Base-by-base conservation (phyloP, 2,329 filamentous ascomycete species). In the Aspergillus aculeatinus region DNA sequence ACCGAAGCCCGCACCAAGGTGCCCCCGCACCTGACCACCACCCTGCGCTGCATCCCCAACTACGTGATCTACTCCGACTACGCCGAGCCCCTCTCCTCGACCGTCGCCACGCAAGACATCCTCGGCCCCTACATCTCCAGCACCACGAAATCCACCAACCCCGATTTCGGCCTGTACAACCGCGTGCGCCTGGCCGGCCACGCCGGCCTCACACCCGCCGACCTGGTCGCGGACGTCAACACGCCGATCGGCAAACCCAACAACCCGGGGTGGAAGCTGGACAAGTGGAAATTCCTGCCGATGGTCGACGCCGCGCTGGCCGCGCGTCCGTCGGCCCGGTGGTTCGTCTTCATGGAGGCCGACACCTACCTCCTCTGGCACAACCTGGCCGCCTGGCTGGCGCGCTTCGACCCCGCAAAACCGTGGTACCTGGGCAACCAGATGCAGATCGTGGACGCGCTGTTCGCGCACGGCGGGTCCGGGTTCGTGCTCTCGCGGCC, bases 1-100 rank as follows among this genome's bases (percentile, higher is more conserved):
- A 84, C 83, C 2, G 84, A 87, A 66, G 78, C 83, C 11, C 71
- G 76, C 52, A 77, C 81, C 27, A 85, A 85, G 68, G 77, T 87
- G 2, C 82, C 83, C 2, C 71, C 79, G 3, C 84, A 86, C 65
- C 78, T 85, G 51, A 69, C 77, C 58, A 84, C 82, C 3, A 83
- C 83, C 0, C 76, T 87, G 2, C 53, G 77, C 62, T 87, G 84
- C 74, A 78, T 84, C 48, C 80, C 82, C 31, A 74, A 85, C 68
- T 82, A 81, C 59, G 78, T 81, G 47, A 80, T 87, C 67, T 86
- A 84, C 73, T 86, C 83, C 62, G 85, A 87, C 68, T 82, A 82
- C 60, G 78, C 80, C 19, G 80, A 84, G 68, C 69, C 76, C 4
- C 80, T 87, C 55, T 75, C 77, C 29, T 25, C 53, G 1, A 81